Evolutionary conservation across 495 filamentous ascomycete species (phyloP).

Genomic region (Aspergillus coremiiformis): DNA sequence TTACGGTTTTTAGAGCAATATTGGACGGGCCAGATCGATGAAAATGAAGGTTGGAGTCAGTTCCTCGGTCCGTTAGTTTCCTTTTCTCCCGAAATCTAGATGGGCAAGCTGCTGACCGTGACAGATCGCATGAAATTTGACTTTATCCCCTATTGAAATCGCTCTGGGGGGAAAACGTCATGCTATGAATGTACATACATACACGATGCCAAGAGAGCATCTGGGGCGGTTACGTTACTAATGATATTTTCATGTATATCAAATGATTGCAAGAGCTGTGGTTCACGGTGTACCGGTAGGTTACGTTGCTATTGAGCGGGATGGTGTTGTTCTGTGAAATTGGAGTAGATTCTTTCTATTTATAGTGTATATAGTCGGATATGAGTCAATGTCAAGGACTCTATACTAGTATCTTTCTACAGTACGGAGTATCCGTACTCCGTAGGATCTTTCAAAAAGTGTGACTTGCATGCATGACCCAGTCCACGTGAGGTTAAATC

Average conservation of each 20-base stretch:
- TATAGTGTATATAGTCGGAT: background rate
- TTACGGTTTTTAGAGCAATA: slow-evolving; percentile 40
- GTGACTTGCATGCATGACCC: background rate
- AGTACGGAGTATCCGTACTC: too few species aligned
- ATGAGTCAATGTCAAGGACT: background rate
- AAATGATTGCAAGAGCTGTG: background rate
- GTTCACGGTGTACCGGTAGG: background rate
- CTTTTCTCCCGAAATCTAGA: background rate
- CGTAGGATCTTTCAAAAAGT: too few species aligned
- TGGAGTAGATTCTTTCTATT: background rate
- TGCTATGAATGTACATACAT: slow-evolving; percentile 15
- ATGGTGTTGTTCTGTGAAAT: background rate
- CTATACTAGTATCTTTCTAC: too few species aligned
- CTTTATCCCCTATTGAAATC: slow-evolving; percentile 38
- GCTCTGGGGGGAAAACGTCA: background rate
- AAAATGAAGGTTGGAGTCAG: slow-evolving; percentile 40
- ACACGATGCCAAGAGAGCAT: slow-evolving; percentile 13
- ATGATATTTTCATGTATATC: background rate
- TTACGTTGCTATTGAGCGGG: background rate
- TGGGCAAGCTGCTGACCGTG: slow-evolving; percentile 12
- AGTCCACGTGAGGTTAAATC: background rate
- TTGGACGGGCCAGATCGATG: slow-evolving; percentile 32
- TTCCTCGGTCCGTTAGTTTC: slow-evolving; percentile 31
- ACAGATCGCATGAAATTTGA: slow-evolving; percentile 41
- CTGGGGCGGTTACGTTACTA: slow-evolving; percentile 1